These are phyloP conservation scores for Yamadazyma membranifaciens DNA, from an alignment of 1,139 yeast species.

Conservation along the genomic window DNA sequence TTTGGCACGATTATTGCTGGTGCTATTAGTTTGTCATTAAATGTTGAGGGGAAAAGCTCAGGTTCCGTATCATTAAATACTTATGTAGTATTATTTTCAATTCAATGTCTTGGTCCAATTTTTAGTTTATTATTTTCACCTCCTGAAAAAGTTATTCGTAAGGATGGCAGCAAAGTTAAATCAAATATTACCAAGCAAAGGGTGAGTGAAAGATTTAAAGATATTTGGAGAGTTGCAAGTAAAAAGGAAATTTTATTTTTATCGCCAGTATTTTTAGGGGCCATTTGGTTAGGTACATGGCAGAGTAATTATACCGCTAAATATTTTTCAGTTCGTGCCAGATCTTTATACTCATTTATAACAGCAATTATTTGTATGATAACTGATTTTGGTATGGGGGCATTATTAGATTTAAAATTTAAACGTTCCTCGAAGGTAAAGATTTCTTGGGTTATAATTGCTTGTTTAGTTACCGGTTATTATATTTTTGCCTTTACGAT, in stretches of 20 bases:
- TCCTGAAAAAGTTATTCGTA: slow-evolving; percentile 18
- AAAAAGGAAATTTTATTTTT: slow-evolving; percentile 8
- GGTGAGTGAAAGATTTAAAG: slow-evolving; percentile 8
- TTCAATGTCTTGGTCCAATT: slow-evolving; percentile 21
- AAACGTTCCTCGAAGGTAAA: slow-evolving; percentile 7
- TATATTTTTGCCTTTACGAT: slow-evolving; percentile 19
- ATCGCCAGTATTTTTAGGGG: slow-evolving; percentile 11
- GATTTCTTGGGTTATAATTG: slow-evolving; percentile 16
- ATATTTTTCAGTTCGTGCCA: slow-evolving; percentile 19
- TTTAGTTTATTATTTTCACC: slow-evolving; percentile 17
- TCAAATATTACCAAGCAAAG: slow-evolving; percentile 13
- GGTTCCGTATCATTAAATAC: slow-evolving; percentile 21
- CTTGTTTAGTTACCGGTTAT: slow-evolving; percentile 11
- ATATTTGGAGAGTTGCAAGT: slow-evolving; percentile 12
- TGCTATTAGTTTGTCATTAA: slow-evolving; percentile 18
- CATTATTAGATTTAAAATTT: slow-evolving; percentile 14
- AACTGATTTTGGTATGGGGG: slow-evolving; percentile 17
- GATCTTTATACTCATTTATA: slow-evolving; percentile 20
- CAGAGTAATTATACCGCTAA: slow-evolving; percentile 21
- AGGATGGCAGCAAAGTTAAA: slow-evolving; percentile 16
- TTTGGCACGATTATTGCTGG: slow-evolving; percentile 22
- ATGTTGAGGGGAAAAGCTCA: slow-evolving; percentile 10
- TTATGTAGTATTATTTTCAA: slow-evolving; percentile 19
- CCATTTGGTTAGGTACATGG: slow-evolving; percentile 20
- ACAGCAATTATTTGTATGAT: slow-evolving; percentile 16